phyloP scores from a whole-genome alignment of 139 green algal genomes.

The Zygnema circumcarinatum region DNA sequence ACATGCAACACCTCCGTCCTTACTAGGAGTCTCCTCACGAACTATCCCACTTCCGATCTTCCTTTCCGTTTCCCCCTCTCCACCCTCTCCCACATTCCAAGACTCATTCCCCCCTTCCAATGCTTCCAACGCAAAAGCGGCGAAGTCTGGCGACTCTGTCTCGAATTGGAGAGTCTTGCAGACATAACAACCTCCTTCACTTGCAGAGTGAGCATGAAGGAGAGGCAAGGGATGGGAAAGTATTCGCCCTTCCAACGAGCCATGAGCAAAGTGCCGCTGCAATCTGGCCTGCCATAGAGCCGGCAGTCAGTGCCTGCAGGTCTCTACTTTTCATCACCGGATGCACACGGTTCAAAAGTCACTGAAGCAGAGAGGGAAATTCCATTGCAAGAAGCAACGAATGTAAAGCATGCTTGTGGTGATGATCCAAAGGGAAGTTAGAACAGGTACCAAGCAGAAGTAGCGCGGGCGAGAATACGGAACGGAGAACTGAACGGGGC shows the following conservation, averaged over 20 bases:
- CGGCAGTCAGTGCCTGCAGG: background rate
- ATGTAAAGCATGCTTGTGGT: no score
- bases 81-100: no score
- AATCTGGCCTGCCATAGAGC: background rate
- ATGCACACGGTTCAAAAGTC: no score
- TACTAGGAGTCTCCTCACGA: no score
- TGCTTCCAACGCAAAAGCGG: background rate
- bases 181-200: background rate
- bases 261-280: background rate
- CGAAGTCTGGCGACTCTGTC: background rate
- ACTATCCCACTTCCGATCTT: no score
- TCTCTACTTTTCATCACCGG: no score
- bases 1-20: background rate
- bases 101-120: no score
- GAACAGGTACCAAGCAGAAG: slow-evolving; percentile 72
- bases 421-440: no score
- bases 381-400: no score
- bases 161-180: background rate
- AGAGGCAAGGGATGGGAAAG: background rate
- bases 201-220: background rate
- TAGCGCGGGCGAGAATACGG: slow-evolving; percentile 80
- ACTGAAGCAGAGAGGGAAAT: no score
- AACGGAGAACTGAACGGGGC: slow-evolving; percentile 73
- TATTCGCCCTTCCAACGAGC: background rate
- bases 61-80: background rate